Evolutionary conservation across 768 basidiomycete genomes (phyloP).

Genomic region (Cantharellus cinnabarinus): DNA sequence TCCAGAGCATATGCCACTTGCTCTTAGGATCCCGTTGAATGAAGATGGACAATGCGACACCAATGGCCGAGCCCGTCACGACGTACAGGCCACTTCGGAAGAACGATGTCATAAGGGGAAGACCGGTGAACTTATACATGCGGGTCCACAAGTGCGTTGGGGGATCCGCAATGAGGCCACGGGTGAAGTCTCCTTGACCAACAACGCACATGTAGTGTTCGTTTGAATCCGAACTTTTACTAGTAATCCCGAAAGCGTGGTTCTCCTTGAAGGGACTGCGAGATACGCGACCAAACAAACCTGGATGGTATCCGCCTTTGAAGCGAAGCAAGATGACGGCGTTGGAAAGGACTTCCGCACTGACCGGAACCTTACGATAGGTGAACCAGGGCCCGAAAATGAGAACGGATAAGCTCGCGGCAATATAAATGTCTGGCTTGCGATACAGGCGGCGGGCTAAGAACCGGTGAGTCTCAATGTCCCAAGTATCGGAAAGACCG

Average conservation of each 20-base stretch:
- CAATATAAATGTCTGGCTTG: slow-evolving; percentile 29
- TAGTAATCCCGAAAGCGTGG: slow-evolving; percentile 4
- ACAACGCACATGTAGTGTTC: background rate
- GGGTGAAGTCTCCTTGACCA: slow-evolving; percentile 32
- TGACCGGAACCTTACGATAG: slow-evolving; percentile 32
- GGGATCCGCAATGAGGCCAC: slow-evolving; percentile 29
- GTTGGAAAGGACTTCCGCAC: slow-evolving; percentile 31
- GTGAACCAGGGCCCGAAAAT: slow-evolving; percentile 37
- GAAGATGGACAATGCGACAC: background rate
- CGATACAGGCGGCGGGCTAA: slow-evolving; percentile 26
- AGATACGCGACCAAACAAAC: slow-evolving; percentile 2
- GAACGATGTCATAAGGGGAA: background rate
- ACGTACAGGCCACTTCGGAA: background rate
- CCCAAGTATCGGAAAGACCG: slow-evolving; percentile 21
- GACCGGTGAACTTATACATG: background rate
- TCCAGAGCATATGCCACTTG: background rate
- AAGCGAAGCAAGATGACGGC: slow-evolving; percentile 38
- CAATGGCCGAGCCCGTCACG: background rate
- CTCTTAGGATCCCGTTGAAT: background rate
- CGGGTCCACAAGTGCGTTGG: slow-evolving; percentile 28
- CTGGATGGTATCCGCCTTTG: slow-evolving; percentile 9
- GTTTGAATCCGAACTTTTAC: background rate
- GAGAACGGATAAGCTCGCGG: slow-evolving; percentile 29
- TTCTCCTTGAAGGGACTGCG: slow-evolving; percentile 5
- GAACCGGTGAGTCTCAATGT: background rate